These are phyloP conservation scores for Margaritispora aquatica DNA, from an alignment of 495 filamentous ascomycete species.

Conservation along the genomic window DNA sequence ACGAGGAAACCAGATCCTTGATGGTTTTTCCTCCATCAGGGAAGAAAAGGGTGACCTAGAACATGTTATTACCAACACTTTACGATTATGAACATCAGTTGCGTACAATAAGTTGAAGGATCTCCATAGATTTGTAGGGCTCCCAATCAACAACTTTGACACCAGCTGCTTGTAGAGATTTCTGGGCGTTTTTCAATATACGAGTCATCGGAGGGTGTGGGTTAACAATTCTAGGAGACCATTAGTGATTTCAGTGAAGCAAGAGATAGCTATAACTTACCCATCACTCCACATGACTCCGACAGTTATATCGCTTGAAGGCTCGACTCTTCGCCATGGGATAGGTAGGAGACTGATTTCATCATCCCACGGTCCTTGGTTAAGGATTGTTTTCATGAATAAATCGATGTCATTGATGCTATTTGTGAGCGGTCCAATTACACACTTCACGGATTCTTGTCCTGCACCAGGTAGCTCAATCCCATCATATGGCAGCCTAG, in stretches of 20 bases:
- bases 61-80: neutral
- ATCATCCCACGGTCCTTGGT: slow-evolving; percentile 49
- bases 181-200: neutral
- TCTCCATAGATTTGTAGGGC: slow-evolving; percentile 23
- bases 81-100: neutral
- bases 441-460: slow-evolving; percentile 23
- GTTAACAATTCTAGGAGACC: neutral
- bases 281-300: slow-evolving; percentile 32
- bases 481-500: slow-evolving; percentile 23
- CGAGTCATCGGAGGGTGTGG: slow-evolving; percentile 12
- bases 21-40: slow-evolving; percentile 48
- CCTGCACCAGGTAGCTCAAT: slow-evolving; percentile 10
- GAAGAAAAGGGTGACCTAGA: slow-evolving; percentile 36
- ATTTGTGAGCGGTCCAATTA: slow-evolving; percentile 17
- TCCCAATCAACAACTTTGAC: slow-evolving; percentile 18
- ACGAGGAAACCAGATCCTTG: slow-evolving; percentile 41
- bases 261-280: neutral
- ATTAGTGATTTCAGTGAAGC: neutral
- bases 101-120: neutral
- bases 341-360: slow-evolving; percentile 53
- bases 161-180: slow-evolving; percentile 9
- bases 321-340: slow-evolving; percentile 47
- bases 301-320: slow-evolving; percentile 1
- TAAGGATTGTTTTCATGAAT: slow-evolving; percentile 3
- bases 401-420: slow-evolving; percentile 9